phyloP scores from a whole-genome alignment of 2,329 filamentous ascomycete species.

The Apiospora phragmitis region DNA sequence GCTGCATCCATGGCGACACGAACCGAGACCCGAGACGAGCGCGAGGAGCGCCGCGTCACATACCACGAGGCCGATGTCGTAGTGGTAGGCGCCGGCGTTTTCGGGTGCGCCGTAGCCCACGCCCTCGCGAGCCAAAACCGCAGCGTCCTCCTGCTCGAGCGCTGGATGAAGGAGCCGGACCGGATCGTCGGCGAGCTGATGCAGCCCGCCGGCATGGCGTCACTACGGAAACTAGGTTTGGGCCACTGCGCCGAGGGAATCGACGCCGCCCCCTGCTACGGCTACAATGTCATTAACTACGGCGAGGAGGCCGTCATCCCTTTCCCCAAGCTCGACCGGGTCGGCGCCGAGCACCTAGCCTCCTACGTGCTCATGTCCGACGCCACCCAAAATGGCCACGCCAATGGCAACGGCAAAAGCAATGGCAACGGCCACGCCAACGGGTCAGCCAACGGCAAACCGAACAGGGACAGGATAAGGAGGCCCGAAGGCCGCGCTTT shows the following conservation, averaged over 20 bases:
- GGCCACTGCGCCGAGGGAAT: slow-evolving; percentile 83
- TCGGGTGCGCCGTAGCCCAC: slow-evolving; percentile 84
- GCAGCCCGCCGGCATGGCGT: slow-evolving; percentile 85
- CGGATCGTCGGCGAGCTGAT: slow-evolving; percentile 94
- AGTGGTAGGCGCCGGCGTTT: slow-evolving; percentile 86
- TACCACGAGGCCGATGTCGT: slow-evolving; percentile 78
- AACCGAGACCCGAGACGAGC: slow-evolving; percentile 36
- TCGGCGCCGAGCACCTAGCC: slow-evolving; percentile 32
- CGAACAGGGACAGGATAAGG: slow-evolving; percentile 21
- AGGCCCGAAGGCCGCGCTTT: slow-evolving; percentile 77
- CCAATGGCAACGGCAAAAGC: slow-evolving; percentile 12
- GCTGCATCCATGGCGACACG: neutral
- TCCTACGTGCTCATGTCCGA: slow-evolving; percentile 37
- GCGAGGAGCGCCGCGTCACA: slow-evolving; percentile 48
- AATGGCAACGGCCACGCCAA: slow-evolving; percentile 22
- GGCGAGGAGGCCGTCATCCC: slow-evolving; percentile 71
- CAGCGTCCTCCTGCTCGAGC: slow-evolving; percentile 87
- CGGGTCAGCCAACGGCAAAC: slow-evolving; percentile 27
- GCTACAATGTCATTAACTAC: slow-evolving; percentile 87
- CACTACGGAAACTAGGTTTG: slow-evolving; percentile 79
- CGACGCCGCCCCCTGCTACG: slow-evolving; percentile 78
- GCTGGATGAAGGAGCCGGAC: slow-evolving; percentile 87
- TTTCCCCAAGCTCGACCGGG: slow-evolving; percentile 64
- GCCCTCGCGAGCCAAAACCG: slow-evolving; percentile 86
- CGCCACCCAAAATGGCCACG: slow-evolving; percentile 14